Conservation (phyloP, 2,329 filamentous ascomycete species). For the Akanthomyces uredinophilus region DNA sequence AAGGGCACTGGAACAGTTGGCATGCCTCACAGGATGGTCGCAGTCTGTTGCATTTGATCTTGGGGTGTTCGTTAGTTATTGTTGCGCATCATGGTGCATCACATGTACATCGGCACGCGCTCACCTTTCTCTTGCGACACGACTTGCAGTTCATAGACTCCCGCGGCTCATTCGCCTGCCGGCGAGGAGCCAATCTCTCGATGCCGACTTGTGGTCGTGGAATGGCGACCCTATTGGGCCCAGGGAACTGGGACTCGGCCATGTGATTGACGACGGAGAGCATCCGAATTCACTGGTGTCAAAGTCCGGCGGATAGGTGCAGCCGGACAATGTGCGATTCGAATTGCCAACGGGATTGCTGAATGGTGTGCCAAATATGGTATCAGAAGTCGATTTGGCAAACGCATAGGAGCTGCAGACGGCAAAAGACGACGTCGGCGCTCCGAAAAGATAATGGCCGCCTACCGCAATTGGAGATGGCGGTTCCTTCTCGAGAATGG, state of each 20-base stretch:
- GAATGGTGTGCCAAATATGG: not conserved
- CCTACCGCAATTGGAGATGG: not conserved
- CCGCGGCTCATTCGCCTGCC: slow-evolving; percentile 68
- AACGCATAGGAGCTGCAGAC: not conserved
- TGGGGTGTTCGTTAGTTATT: slow-evolving; percentile 15
- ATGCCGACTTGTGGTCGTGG: slow-evolving; percentile 76
- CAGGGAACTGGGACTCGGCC: slow-evolving; percentile 30
- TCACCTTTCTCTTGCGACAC: slow-evolving; percentile 84
- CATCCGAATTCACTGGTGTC: slow-evolving; percentile 4
- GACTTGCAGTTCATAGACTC: slow-evolving; percentile 97
- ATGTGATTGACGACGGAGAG: slow-evolving; percentile 10
- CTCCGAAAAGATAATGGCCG: not conserved
- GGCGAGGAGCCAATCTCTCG: slow-evolving; percentile 67
- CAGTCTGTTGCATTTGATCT: slow-evolving; percentile 91
- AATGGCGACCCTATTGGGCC: slow-evolving; percentile 50
- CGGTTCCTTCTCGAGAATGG: not conserved
- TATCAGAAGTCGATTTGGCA: not conserved
- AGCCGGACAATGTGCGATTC: not conserved
- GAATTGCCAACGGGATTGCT: not conserved
- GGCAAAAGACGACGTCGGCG: not conserved
- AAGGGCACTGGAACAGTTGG: slow-evolving; percentile 82
- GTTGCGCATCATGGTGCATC: not conserved
- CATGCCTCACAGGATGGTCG: slow-evolving; percentile 84
- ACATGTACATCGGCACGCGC: slow-evolving; percentile 20
- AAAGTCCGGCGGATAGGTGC: not conserved